A percentile compares a stretch with the other conserved stretches of the same genome.
Evolutionary conservation across 495 filamentous ascomycete species (phyloP).

Genomic region (Neurospora sp.): DNA sequence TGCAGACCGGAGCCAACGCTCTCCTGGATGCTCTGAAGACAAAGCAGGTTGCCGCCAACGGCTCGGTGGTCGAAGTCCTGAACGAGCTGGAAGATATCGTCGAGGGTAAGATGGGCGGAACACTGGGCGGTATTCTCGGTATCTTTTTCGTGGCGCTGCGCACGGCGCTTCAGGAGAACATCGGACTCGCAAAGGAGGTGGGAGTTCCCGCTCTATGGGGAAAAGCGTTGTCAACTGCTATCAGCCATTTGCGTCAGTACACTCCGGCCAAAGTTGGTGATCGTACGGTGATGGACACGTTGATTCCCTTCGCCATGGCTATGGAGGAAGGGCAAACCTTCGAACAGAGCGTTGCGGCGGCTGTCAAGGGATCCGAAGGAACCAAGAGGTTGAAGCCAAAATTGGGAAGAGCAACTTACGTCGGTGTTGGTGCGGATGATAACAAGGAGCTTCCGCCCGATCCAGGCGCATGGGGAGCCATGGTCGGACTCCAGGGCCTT

Average conservation of each 20-base stretch:
- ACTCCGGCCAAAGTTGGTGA: slow-evolving; percentile 39
- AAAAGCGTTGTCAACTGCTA: slow-evolving; percentile 22
- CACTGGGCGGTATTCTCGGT: slow-evolving; percentile 48
- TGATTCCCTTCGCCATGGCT: slow-evolving; percentile 47
- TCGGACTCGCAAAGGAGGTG: slow-evolving; percentile 16
- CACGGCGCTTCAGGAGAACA: slow-evolving; percentile 33
- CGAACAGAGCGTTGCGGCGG: slow-evolving; percentile 39
- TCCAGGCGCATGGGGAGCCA: slow-evolving; percentile 52
- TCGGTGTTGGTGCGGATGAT: slow-evolving; percentile 35
- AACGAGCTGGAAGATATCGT: slow-evolving; percentile 45
- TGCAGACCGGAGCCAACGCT: slow-evolving; percentile 36
- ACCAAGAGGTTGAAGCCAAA: slow-evolving; percentile 45
- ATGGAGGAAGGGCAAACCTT: slow-evolving; percentile 34
- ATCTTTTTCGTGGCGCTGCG: slow-evolving; percentile 51
- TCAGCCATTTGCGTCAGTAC: slow-evolving; percentile 36
- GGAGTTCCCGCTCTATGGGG: slow-evolving; percentile 27
- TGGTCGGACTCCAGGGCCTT: slow-evolving; percentile 46
- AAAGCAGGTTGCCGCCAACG: slow-evolving; percentile 23
- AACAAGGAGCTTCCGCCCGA: slow-evolving; percentile 42
- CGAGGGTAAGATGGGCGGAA: slow-evolving; percentile 50
- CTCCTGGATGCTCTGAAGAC: slow-evolving; percentile 30
- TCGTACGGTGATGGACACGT: slow-evolving; percentile 46
- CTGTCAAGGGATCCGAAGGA: slow-evolving; percentile 41
- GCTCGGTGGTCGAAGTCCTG: slow-evolving; percentile 41
- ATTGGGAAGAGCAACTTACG: slow-evolving; percentile 50